Base-by-base conservation (phyloP, 192 early-diverging fungal genomes). In the Chytriomyces sp. region DNA sequence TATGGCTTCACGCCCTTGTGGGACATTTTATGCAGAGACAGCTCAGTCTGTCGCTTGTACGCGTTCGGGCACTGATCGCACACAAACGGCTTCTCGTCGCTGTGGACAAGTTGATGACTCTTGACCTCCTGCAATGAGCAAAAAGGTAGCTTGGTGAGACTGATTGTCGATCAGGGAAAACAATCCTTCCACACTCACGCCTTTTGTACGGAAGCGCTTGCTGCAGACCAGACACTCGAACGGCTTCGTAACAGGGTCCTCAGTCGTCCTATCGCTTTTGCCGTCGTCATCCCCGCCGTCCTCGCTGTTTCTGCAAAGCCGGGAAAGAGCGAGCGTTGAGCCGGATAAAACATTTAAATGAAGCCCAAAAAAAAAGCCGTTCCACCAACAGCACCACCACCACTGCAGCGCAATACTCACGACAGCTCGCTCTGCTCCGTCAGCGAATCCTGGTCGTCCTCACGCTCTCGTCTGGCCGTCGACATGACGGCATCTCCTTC, bases 51-150 rank as follows among this genome's bases (percentile, higher is more conserved):
- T 4, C 68, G 45, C 7, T 57, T 49, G 68, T 44, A 69, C 10
- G 18, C 11, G 7, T 46, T 50, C 13, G 68, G 10, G 35, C 68
- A 69, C n/a, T 53, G 20, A 53, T 69, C 68, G 35, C 68, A 69
- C 7, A 16, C 26, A 53, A 23, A 50, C 35, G 68, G 68, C 49
- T 57, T 69, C 28, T 69, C 68, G 16, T 48, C 45, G 10, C 48
- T 53, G 50, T 69, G 68, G 7, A 69, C 50, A n/a, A 69, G n/a
- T 20, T 24, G n/a, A 16, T 69, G 68, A 23, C 49, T 53, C 45
- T 69, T 69, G 7, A 69, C 8, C 35, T 69, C 68, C 68, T 69
- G 68, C 26, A 45, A 11, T 35, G 35, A 35, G 35, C 35, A 35
- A 35, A 35, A 35, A 35, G 4, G 35, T 0, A 35, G 35, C 4